Conservation (phyloP, 305 asterid species). For the Rubia tinctorum region DNA sequence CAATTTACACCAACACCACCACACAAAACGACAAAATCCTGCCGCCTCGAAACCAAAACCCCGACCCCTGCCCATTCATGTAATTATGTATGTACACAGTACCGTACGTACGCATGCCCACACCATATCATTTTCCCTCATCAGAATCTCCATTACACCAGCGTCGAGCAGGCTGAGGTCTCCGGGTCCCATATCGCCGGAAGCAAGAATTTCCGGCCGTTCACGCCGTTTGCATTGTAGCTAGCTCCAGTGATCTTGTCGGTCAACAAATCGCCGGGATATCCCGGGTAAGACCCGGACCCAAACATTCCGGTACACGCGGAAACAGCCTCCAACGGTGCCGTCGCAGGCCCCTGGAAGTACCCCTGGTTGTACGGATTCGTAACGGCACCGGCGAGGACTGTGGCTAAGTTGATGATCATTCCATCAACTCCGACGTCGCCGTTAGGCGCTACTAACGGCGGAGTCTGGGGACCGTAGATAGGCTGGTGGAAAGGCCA, state of each 20-base stretch:
- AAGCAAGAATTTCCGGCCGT: slow-evolving; percentile 57
- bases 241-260: slow-evolving; percentile 71
- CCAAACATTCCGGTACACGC: slow-evolving; percentile 88
- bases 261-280: slow-evolving; percentile 53
- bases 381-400: slow-evolving; percentile 85
- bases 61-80: neutral
- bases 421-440: slow-evolving; percentile 92
- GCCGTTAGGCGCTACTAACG: slow-evolving; percentile 72
- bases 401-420: slow-evolving; percentile 79
- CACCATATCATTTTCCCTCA: slow-evolving; percentile 14
- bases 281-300: slow-evolving; percentile 84
- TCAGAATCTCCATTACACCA: slow-evolving; percentile 33
- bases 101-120: slow-evolving; percentile 22
- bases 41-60: neutral
- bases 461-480: slow-evolving; percentile 80
- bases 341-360: slow-evolving; percentile 79
- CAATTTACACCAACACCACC: slow-evolving; percentile 45
- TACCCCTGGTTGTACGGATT: slow-evolving; percentile 79
- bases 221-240: slow-evolving; percentile 71
- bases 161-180: slow-evolving; percentile 61
- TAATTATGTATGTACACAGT: slow-evolving; percentile 18
- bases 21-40: slow-evolving; percentile 34
- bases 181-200: slow-evolving; percentile 99
- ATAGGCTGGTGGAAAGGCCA: slow-evolving; percentile 93
- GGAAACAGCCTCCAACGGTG: slow-evolving; percentile 87